Conservation (phyloP, 140 eudicot genomes). For the Anethum foeniculum region DNA sequence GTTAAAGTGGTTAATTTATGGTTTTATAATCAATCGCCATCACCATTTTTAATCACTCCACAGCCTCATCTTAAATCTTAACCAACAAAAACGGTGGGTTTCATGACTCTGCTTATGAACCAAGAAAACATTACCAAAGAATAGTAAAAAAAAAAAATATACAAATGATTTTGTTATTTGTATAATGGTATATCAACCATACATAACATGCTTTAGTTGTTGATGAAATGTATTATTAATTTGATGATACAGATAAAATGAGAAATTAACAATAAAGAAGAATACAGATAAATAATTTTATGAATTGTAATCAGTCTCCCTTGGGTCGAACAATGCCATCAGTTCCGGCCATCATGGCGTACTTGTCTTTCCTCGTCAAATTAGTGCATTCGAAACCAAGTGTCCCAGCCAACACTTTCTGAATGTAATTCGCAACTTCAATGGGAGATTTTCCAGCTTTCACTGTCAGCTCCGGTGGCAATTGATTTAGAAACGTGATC, state of each 20-base stretch:
- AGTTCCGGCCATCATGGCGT: slow-evolving; percentile 38
- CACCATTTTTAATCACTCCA: no score
- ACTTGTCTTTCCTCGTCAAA: slow-evolving; percentile 54
- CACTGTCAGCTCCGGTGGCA: slow-evolving; percentile 25
- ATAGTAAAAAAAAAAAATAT: neutral
- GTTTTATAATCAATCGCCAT: no score
- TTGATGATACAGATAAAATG: neutral
- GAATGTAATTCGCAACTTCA: slow-evolving; percentile 49
- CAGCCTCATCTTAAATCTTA: no score
- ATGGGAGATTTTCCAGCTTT: slow-evolving; percentile 35
- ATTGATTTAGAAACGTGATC: slow-evolving; percentile 6
- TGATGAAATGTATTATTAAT: neutral
- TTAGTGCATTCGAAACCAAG: slow-evolving; percentile 51
- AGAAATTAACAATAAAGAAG: neutral
- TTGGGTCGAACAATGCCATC: slow-evolving; percentile 25
- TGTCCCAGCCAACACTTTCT: slow-evolving; percentile 31
- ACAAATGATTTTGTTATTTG: neutral
- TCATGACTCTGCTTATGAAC: neutral
- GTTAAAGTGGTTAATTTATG: no score
- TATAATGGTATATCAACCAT: neutral
- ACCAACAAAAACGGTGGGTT: no score
- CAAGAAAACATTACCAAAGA: neutral
- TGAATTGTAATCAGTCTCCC: neutral
- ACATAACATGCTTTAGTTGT: neutral
- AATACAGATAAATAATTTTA: neutral